Evolutionary conservation across 164 flowering plant genomes (phyloP).

Genomic region (Liriodendron chinense): DNA sequence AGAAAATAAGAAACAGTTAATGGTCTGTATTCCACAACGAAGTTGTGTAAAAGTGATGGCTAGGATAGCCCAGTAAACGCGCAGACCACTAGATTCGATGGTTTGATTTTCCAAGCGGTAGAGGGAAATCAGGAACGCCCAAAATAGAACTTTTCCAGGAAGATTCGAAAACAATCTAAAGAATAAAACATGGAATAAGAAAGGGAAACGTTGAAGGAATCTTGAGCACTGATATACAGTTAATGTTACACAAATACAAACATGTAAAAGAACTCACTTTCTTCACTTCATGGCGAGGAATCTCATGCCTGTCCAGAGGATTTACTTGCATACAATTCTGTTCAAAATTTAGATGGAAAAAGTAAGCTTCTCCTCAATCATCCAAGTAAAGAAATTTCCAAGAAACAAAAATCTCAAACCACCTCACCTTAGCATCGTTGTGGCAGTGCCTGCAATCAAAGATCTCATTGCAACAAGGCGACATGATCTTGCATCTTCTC

Average conservation of each 20-base stretch:
- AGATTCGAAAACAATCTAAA: neutral
- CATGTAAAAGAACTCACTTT: conserved; percentile 41
- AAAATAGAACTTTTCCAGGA: neutral
- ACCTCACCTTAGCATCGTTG: conserved; percentile 72
- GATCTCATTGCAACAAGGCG: conserved; percentile 84
- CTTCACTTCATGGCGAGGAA: conserved; percentile 70
- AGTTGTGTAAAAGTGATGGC: no score
- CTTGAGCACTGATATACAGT: neutral
- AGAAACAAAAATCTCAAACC: neutral
- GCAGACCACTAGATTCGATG: no score
- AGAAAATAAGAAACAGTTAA: no score
- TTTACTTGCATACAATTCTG: conserved; percentile 66
- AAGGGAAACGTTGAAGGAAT: neutral
- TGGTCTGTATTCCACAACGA: no score
- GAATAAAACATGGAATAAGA: neutral
- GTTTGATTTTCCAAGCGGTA: no score
- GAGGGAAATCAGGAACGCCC: neutral
- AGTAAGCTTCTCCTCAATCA: neutral
- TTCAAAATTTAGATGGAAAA: conserved; percentile 2
- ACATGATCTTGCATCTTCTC: conserved; percentile 81
- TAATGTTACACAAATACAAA: neutral
- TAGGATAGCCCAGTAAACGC: no score
- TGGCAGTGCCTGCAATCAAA: conserved; percentile 96
- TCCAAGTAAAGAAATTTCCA: conserved; percentile 1
- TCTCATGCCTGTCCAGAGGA: conserved; percentile 61